Conservation (phyloP, 108 stramenopile species). For the Conticribra guillardii region DNA sequence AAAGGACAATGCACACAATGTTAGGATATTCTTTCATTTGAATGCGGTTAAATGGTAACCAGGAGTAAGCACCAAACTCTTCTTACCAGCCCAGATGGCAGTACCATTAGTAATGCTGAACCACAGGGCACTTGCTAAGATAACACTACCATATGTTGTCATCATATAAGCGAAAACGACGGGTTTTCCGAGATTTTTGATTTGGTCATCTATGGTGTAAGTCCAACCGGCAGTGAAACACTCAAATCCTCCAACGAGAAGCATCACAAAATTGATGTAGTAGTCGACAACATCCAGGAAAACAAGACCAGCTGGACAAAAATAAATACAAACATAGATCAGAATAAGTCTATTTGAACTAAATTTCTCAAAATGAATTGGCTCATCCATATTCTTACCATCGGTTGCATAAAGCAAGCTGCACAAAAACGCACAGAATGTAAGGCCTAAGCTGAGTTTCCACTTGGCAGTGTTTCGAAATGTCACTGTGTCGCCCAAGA, state of each 20-base stretch:
- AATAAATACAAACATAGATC: too few relatives aligned
- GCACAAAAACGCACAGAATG: constrained; percentile 34
- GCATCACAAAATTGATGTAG: constrained; percentile 72
- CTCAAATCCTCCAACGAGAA: constrained; percentile 70
- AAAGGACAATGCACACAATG: not conserved
- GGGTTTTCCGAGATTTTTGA: constrained; percentile 43
- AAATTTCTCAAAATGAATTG: not conserved
- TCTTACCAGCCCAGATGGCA: constrained; percentile 38
- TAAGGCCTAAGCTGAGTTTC: constrained; percentile 30
- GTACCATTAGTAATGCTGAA: constrained; percentile 49
- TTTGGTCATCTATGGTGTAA: constrained; percentile 47
- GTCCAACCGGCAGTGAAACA: constrained; percentile 67
- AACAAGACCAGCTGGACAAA: constrained; percentile 1
- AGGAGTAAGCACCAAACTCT: not conserved
- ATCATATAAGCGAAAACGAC: constrained; percentile 50
- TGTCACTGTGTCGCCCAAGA: constrained; percentile 30
- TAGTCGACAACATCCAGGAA: constrained; percentile 67
- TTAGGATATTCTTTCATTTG: not conserved
- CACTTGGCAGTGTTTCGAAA: constrained; percentile 16
- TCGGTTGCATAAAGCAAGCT: constrained; percentile 62
- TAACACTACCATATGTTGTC: constrained; percentile 56
- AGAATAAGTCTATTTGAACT: not conserved
- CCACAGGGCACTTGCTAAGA: constrained; percentile 53
- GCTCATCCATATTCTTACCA: constrained; percentile 30
- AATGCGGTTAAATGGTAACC: not conserved